Conservation (phyloP, 495 filamentous ascomycete species). For the Talaromyces proteolyticus region DNA sequence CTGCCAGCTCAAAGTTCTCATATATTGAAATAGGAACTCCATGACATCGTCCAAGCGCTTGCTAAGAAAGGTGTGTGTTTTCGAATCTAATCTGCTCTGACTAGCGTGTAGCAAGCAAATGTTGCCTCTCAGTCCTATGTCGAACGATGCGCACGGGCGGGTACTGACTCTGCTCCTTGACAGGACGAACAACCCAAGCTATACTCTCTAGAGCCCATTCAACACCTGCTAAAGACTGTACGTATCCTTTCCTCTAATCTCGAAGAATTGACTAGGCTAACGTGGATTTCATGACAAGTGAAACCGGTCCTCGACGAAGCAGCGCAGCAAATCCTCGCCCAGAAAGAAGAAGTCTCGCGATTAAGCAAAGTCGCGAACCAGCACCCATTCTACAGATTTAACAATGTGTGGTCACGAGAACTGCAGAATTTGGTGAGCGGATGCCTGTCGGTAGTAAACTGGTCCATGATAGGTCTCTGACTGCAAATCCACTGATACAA, state of each 20-base stretch:
- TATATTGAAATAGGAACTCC: conserved; percentile 51
- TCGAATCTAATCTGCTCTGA: too few relatives aligned
- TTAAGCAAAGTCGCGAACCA: conserved; percentile 68
- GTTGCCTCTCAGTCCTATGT: neutral
- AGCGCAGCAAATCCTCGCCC: conserved; percentile 31
- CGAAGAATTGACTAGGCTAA: neutral
- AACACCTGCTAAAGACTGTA: conserved; percentile 71
- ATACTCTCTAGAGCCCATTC: conserved; percentile 86
- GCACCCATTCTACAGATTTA: conserved; percentile 96
- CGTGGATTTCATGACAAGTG: conserved; percentile 21
- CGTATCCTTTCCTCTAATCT: conserved; percentile 16
- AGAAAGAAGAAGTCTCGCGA: conserved; percentile 36
- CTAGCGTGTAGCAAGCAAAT: too few relatives aligned
- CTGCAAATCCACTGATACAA: neutral
- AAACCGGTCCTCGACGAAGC: conserved; percentile 38
- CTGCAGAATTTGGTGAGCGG: conserved; percentile 69
- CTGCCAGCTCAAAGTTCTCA: neutral
- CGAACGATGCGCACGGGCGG: conserved; percentile 1
- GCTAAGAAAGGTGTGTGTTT: conserved; percentile 59
- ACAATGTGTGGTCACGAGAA: conserved; percentile 74
- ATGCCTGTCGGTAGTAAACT: neutral
- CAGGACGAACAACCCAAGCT: conserved; percentile 64
- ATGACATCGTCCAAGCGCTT: conserved; percentile 71
- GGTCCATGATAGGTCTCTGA: neutral
- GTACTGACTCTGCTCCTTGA: too few relatives aligned